Evolutionary conservation across 176 grass and related monocot genomes (phyloP), one percentile per base, ranked within the genome.

Genomic region (Paspalum notatum): DNA sequence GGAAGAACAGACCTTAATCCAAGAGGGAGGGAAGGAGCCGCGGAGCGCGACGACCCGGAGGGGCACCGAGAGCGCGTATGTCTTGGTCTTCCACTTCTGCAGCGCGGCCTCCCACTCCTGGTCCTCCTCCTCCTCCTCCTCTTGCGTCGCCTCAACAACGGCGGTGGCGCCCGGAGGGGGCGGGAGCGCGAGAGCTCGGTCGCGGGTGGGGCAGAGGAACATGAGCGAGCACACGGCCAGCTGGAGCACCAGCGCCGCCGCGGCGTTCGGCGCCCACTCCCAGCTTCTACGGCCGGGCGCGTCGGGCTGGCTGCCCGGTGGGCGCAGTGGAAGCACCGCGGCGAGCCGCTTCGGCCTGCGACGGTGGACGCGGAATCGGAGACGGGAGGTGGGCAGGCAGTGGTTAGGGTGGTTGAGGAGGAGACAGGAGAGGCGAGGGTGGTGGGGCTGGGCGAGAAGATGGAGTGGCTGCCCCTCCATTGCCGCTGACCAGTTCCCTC

Each of bases 81-180:
- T 93, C 85, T 95, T 98, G 61, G 84, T 83, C 78, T 98, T 98
- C 85, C 83, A 94, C 71, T 86, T 84, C 60, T 86, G 86, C 79
- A 98, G 80, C 81, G 83, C 90, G 0, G 85, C 71, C 86, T 81
- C 86, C 81, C 89, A 89, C 17, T 98, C 92, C 66, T 85, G 66
- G 76, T 92, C 90, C 5, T 85, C 92, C 3, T 70, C 59, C 52
- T 85, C 80, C 59, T 85, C 92, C 3, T 70, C 59, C 52, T 85
- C 80, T 53, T 73, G 78, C 67, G 39, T 66, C 65, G 69, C 65
- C 9, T 69, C 57, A 45, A 77, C 85, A 9, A 37, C 22, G 0
- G 47, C 82, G 20, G 26, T 38, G 27, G 49, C 10, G 8, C n/a
- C 47, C 8, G 56, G 74, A 57, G 76, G 82, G 44, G 75, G 75